Percentiles rank a stretch among this genome's conserved stretches.
These are phyloP conservation scores for Trichoderma asperellum DNA, from an alignment of 2,329 filamentous ascomycete genomes.

Conservation along the genomic window DNA sequence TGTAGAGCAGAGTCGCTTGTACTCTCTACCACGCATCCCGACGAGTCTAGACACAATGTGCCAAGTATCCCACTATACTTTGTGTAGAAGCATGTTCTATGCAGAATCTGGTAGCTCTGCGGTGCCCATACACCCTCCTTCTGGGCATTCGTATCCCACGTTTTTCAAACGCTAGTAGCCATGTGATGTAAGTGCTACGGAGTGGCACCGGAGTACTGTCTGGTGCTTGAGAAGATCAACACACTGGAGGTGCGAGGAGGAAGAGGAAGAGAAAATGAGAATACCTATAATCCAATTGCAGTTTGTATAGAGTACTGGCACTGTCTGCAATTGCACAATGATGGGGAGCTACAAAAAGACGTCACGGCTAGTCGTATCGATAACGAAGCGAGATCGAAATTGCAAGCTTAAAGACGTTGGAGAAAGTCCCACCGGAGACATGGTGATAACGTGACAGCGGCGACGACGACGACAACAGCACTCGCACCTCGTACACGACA, in stretches of 20 bases:
- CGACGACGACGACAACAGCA: slow-evolving; percentile 6
- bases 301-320: background rate
- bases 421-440: slow-evolving; percentile 5
- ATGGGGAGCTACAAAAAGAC: background rate
- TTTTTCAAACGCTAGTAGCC: slow-evolving; percentile 12
- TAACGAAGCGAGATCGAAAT: slow-evolving; percentile 19
- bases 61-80: background rate
- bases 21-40: background rate
- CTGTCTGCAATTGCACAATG: background rate
- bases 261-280: background rate
- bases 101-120: background rate
- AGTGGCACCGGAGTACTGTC: too few species aligned
- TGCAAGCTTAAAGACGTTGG: slow-evolving; percentile 8
- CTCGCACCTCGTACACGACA: background rate
- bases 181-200: background rate
- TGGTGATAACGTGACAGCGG: slow-evolving; percentile 15
- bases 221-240: background rate
- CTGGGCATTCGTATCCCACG: background rate
- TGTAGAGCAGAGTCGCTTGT: background rate
- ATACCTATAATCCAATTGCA: background rate
- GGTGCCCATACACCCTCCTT: background rate
- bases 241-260: background rate
- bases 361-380: slow-evolving; percentile 18
- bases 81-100: background rate
- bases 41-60: background rate